Evolutionary conservation across 2,329 filamentous ascomycete species (phyloP).

Genomic region (Neonectria magnoliae): DNA sequence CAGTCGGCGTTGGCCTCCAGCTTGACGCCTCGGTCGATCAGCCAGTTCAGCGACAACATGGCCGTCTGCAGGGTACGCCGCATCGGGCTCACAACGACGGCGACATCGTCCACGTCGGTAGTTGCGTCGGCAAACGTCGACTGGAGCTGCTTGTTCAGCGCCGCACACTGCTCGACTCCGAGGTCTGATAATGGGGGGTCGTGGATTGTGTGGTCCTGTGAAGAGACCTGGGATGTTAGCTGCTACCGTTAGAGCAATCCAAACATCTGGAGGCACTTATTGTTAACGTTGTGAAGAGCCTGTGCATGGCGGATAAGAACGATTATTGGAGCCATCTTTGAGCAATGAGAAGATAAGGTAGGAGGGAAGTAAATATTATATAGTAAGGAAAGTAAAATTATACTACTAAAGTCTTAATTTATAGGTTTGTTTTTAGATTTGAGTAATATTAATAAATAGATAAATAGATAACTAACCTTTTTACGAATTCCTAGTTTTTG

Average conservation of each 20-base stretch:
- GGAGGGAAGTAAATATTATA: too few species aligned
- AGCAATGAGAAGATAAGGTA: not conserved
- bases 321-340: conserved; percentile 64
- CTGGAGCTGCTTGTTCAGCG: conserved; percentile 55
- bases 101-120: conserved; percentile 48
- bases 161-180: conserved; percentile 60
- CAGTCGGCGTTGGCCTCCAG: conserved; percentile 69
- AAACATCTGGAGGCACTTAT: conserved; percentile 53
- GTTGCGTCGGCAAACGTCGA: conserved; percentile 49
- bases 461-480: too few species aligned
- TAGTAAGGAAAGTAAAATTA: too few species aligned
- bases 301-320: conserved; percentile 93
- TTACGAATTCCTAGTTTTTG: too few species aligned
- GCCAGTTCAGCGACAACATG: conserved; percentile 65
- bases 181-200: conserved; percentile 62
- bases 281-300: conserved; percentile 63
- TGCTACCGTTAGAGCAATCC: not conserved
- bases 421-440: too few species aligned
- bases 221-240: conserved; percentile 20
- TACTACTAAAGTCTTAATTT: too few species aligned
- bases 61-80: conserved; percentile 73
- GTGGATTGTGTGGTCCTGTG: conserved; percentile 59
- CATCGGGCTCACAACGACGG: conserved; percentile 73
- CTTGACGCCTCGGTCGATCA: conserved; percentile 63
- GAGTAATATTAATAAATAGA: too few species aligned